Evolutionary conservation across 2,329 filamentous ascomycete genomes (phyloP), one percentile per base, ranked within the genome.

Genomic region (Geosmithia flava): DNA sequence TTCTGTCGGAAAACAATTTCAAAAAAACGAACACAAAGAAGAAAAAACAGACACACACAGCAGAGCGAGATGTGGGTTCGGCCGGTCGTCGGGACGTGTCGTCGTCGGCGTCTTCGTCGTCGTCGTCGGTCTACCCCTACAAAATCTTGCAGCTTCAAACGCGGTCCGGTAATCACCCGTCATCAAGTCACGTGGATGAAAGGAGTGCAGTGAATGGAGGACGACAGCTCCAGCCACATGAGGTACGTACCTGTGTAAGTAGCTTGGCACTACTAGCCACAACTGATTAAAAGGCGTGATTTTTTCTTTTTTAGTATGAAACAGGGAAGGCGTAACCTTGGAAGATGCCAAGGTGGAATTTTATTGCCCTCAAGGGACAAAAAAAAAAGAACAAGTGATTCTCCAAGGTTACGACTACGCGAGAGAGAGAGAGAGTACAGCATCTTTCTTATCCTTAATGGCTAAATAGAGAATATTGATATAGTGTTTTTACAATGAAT

Each of bases 81-180:
- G 51, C 54, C 49, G 52, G 47, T 50, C 52, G n/a, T 29, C 17
- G 45, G 46, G 33, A 46, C 45, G 47, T 48, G 47, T 43, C 45
- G 44, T 48, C 47, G 47, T 51, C 37, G 50, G 15, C 11, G 39
- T 42, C 20, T 44, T 29, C 30, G 44, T 37, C 23, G 44, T 27
- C 43, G 19, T n/a, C 8, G 23, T n/a, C 13, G 27, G 20, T n/a
- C 20, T 33, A 17, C 8, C 20, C 20, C 10, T 30, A 30, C 23
- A 45, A 45, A 45, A 45, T 45, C 27, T 37, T 42, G 10, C n/a
- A 7, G 41, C 41, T 42, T 23, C 41, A 41, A 16, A 15, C 30
- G n/a, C 17, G 37, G 45, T 30, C 37, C 49, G 47, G 42, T 40
- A 41, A 27, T 42, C 17, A 42, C 17, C 41, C 41, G 41, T 42